Evolutionary conservation across 139 green algal species (phyloP).

Genomic region (Coelastrella sp.): DNA sequence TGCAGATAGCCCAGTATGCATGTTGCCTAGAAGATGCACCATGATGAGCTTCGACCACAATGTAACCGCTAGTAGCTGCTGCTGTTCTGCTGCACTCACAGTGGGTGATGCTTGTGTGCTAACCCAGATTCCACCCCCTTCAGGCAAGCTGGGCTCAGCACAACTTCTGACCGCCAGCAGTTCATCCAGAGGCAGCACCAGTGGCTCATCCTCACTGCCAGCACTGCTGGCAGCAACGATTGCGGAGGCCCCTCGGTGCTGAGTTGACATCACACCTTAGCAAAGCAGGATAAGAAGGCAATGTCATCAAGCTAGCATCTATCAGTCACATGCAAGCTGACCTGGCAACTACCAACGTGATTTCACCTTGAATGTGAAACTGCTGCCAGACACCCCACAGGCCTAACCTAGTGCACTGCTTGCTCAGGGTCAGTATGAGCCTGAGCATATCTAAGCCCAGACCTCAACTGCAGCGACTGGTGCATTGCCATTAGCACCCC

Average conservation of each 20-base stretch:
- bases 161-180: constrained; percentile 60
- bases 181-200: constrained; percentile 60
- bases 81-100: constrained; percentile 14
- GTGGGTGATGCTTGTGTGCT: constrained; percentile 32
- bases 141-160: constrained; percentile 72
- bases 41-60: too few relatives aligned
- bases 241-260: not conserved
- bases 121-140: constrained; percentile 75
- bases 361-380: too few relatives aligned
- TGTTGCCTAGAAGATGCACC: too few relatives aligned
- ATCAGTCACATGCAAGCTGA: not conserved
- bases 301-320: not conserved
- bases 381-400: too few relatives aligned
- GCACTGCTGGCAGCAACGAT: not conserved
- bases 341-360: too few relatives aligned
- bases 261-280: not conserved
- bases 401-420: too few relatives aligned
- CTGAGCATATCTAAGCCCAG: too few relatives aligned
- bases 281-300: not conserved
- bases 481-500: not conserved
- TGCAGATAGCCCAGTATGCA: too few relatives aligned
- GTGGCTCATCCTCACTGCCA: constrained; percentile 45
- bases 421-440: too few relatives aligned
- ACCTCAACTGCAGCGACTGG: too few relatives aligned
- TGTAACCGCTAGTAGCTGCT: too few relatives aligned